A percentile compares a stretch with the other conserved stretches of the same genome.
Conservation (phyloP, 1,139 yeast genomes). For the Yamadazyma membranifaciens region DNA sequence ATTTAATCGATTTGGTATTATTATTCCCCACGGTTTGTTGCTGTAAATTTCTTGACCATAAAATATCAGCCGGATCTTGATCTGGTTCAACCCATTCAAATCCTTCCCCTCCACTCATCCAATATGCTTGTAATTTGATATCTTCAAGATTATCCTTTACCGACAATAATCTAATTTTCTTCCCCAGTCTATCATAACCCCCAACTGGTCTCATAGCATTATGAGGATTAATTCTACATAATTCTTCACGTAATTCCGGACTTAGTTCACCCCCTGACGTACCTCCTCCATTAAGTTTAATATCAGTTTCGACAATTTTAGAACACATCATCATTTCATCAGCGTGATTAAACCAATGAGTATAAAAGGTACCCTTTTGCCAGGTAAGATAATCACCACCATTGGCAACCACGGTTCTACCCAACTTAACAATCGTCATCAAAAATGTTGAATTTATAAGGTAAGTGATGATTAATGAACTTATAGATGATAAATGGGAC, state of each 20-base stretch:
- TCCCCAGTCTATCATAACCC: conserved; percentile 37
- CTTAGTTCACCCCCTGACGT: conserved; percentile 34
- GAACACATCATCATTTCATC: conserved; percentile 71
- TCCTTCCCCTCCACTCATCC: conserved; percentile 76
- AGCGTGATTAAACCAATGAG: conserved; percentile 64
- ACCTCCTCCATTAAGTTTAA: conserved; percentile 46
- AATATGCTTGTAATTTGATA: conserved; percentile 64
- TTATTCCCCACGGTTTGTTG: conserved; percentile 18
- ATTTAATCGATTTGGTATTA: conserved; percentile 24
- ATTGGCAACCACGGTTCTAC: conserved; percentile 42
- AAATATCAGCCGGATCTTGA: conserved; percentile 69
- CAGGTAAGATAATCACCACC: conserved; percentile 62
- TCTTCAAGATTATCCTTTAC: conserved; percentile 50
- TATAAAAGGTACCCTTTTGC: conserved; percentile 65
- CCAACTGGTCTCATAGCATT: conserved; percentile 31
- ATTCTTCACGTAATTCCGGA: conserved; percentile 36
- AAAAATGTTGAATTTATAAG: conserved; percentile 60
- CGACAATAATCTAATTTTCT: conserved; percentile 39
- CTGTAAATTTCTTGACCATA: conserved; percentile 47
- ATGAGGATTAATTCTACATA: conserved; percentile 31
- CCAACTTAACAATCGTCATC: conserved; percentile 57
- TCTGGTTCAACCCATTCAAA: conserved; percentile 82
- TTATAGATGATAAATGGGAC: conserved; percentile 50
- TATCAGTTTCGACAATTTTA: conserved; percentile 64
- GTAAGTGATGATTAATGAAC: conserved; percentile 64